phyloP scores from a whole-genome alignment of 192 early-diverging fungal genomes.

The Mortierella alpina region DNA sequence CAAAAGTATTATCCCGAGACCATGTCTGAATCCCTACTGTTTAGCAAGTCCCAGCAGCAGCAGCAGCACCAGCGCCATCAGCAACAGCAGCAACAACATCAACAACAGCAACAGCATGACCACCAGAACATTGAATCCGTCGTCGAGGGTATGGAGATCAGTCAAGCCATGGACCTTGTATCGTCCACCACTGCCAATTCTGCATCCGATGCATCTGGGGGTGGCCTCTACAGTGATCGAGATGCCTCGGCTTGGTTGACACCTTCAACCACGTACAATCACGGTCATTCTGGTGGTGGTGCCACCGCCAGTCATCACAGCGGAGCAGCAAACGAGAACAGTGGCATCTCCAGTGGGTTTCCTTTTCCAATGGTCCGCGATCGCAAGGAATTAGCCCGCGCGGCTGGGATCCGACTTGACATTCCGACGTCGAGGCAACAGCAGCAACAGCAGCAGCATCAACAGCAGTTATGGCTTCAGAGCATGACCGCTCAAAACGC shows the following conservation, averaged over 20 bases:
- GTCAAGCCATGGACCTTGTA: not conserved
- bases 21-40: conserved; percentile 1
- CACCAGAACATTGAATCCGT: conserved; percentile 16
- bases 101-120: not conserved
- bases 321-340: not conserved
- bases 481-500: conserved; percentile 18
- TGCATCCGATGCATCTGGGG: not conserved
- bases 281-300: not conserved
- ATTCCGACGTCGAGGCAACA: conserved; percentile 22
- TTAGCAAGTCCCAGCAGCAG: not conserved
- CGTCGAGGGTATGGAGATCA: conserved; percentile 31
- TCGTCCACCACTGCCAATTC: not conserved
- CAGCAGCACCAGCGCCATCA: conserved; percentile 4
- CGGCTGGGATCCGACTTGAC: conserved; percentile 36
- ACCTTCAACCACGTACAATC: conserved; percentile 7
- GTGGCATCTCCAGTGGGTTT: conserved; percentile 15
- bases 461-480: not conserved
- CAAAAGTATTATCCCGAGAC: conserved; percentile 19
- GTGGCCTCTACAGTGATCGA: conserved; percentile 23
- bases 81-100: not conserved
- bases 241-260: conserved; percentile 28
- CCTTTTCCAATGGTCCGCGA: conserved; percentile 35
- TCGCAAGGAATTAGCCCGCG: conserved; percentile 36
- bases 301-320: not conserved
- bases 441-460: conserved; percentile 9